A percentile compares a stretch with the other conserved stretches of the same genome.
phyloP scores from a whole-genome alignment of 2,329 filamentous ascomycete genomes.

The Pseudocercospora pini-densiflorae region DNA sequence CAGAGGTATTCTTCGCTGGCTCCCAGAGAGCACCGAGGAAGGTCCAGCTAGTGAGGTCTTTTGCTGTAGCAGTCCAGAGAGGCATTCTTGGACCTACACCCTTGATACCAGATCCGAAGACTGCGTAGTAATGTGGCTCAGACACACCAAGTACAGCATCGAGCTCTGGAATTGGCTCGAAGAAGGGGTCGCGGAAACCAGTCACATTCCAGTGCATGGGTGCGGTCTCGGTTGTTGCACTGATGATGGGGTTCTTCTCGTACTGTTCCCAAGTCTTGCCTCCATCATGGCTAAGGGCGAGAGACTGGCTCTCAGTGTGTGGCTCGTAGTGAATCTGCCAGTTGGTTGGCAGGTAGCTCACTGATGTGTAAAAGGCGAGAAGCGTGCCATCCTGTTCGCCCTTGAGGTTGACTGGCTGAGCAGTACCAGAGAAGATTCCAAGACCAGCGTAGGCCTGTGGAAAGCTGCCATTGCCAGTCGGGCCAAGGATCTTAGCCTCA shows the following conservation, averaged over 20 bases:
- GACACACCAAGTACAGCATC: constrained; percentile 47
- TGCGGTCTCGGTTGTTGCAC: constrained; percentile 38
- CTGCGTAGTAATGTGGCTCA: constrained; percentile 52
- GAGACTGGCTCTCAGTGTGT: constrained; percentile 52
- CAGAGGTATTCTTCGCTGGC: constrained; percentile 47
- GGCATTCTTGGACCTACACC: constrained; percentile 53
- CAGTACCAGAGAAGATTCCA: constrained; percentile 59
- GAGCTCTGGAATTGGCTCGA: constrained; percentile 45
- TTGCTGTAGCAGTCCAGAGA: constrained; percentile 51
- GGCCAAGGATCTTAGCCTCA: constrained; percentile 45
- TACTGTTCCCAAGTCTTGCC: constrained; percentile 55
- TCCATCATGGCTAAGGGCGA: constrained; percentile 52
- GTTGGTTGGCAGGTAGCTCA: constrained; percentile 51
- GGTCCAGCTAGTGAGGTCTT: constrained; percentile 51
- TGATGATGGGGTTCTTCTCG: constrained; percentile 52
- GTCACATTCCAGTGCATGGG: constrained; percentile 53
- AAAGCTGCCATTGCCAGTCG: constrained; percentile 44
- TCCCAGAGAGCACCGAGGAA: constrained; percentile 54
- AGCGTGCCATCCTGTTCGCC: constrained; percentile 54
- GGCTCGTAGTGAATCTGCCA: constrained; percentile 51
- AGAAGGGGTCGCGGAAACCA: constrained; percentile 46
- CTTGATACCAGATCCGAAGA: constrained; percentile 54
- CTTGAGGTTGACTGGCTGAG: constrained; percentile 53
- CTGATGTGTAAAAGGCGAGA: constrained; percentile 54
- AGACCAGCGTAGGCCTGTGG: constrained; percentile 51